phyloP scores from a whole-genome alignment of 2,329 filamentous ascomycete genomes.

The Fusarium xylarioides region DNA sequence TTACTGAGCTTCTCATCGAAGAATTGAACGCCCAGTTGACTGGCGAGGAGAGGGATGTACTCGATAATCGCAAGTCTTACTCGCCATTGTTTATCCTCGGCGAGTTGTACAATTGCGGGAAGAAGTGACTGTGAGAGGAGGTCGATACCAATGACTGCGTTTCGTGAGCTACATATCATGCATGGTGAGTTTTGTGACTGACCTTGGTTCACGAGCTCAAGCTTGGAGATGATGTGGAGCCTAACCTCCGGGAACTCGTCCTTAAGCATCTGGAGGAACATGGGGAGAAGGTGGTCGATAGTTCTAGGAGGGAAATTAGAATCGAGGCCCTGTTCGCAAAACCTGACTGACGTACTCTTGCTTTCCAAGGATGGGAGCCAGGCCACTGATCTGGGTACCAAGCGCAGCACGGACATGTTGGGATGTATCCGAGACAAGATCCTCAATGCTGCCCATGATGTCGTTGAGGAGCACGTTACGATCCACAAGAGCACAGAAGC shows the following conservation, averaged over 20 bases:
- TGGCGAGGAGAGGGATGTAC: constrained; percentile 96
- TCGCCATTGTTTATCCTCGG: constrained; percentile 99
- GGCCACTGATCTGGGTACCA: constrained; percentile 94
- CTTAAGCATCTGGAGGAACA: constrained; percentile 99
- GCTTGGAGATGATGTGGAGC: constrained; percentile 99
- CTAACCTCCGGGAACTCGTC: constrained; percentile 98
- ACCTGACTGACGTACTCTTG: constrained; percentile 76
- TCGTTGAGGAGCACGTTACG: constrained; percentile 89
- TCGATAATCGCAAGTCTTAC: constrained; percentile 98
- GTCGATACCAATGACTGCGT: constrained; percentile 92
- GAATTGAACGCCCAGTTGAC: constrained; percentile 95
- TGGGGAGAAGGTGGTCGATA: constrained; percentile 93
- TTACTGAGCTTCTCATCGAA: constrained; percentile 97
- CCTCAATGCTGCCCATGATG: constrained; percentile 96
- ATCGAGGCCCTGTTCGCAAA: background rate
- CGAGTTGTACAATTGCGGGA: constrained; percentile 95
- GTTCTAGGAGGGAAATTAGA: constrained; percentile 66
- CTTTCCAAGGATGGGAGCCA: constrained; percentile 96
- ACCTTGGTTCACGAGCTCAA: constrained; percentile 97
- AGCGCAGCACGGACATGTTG: constrained; percentile 96
- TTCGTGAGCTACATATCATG: constrained; percentile 32
- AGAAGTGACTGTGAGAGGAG: constrained; percentile 95
- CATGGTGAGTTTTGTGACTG: constrained; percentile 38
- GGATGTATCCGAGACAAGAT: constrained; percentile 93
- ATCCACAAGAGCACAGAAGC: constrained; percentile 92